Conservation (phyloP, 1,284 basidiomycete genomes). For the Ceratobasidium papillatum region DNA sequence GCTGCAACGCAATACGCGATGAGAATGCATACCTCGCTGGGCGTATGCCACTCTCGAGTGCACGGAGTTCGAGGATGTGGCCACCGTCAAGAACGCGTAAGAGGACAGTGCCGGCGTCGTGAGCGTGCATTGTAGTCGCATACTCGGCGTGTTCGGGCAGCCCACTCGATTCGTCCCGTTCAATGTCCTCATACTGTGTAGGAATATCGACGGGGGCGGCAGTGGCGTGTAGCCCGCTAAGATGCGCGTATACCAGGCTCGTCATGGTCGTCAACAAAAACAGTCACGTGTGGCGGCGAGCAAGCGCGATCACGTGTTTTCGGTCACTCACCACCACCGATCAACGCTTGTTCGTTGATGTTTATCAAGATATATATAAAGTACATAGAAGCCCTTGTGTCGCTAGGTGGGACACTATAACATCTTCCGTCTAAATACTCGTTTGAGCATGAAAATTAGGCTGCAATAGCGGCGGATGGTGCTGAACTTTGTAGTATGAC, state of each 20-base stretch:
- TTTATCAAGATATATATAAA: no score
- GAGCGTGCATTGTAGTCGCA: conserved; percentile 37
- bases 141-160: conserved; percentile 38
- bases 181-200: conserved; percentile 12
- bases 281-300: conserved; percentile 3
- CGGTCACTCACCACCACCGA: neutral
- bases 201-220: conserved; percentile 18
- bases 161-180: conserved; percentile 12
- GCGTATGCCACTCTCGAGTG: conserved; percentile 68
- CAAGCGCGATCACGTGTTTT: neutral
- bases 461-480: no score
- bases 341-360: neutral
- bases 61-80: conserved; percentile 77
- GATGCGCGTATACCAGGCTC: conserved; percentile 39
- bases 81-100: conserved; percentile 79
- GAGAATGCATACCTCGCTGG: conserved; percentile 83
- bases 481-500: no score
- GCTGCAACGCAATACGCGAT: conserved; percentile 70
- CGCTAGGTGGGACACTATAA: no score
- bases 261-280: conserved; percentile 38
- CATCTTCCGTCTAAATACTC: no score
- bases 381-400: no score
- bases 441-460: no score
- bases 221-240: conserved; percentile 22
- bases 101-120: conserved; percentile 56